Base-by-base conservation (phyloP, 495 filamentous ascomycete genomes). In the Podospora bellae-mahoneyi region DNA sequence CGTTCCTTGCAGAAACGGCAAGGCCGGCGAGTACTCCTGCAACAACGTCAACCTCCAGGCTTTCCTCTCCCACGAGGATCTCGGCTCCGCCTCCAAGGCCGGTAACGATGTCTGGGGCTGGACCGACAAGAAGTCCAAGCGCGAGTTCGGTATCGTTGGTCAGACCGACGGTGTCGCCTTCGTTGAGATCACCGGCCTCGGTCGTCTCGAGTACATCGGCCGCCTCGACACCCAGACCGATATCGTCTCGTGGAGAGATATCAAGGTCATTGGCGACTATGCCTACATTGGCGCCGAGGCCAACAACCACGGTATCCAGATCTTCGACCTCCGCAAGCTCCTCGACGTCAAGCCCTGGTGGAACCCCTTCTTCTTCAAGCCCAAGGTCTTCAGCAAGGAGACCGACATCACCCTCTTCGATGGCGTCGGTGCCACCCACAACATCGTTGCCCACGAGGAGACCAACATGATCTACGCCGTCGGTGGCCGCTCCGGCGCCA, bases 11-110 rank as follows among this genome's bases (percentile, higher is more conserved):
- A 72, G 68, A 13, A 78, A 87, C 66, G 85, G 85, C 5, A 72
- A 75, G 28, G 68, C 72, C 20, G 78, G 78, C 39, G 75, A 84
- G 73, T 87, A 84, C 77, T 74, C 76, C 55, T 87, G 85, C 76
- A 83, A 77, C 64, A 83, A 83, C 72, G 75, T 87, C 39, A 83
- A 88, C 70, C 75, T 87, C 34, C 81, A 82, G 70, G 79, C 81
- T 71, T 87, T 87, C 74, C 68, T 81, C 56, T 77, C 72, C 48
- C 85, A 87, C 72, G 77, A 75, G 1, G 79, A 80, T 63, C 75
- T 87, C 19, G 84, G 83, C 26, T 83, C 79, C 57, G 72, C 68
- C 62, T 68, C 66, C 62, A 75, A 72, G 63, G 75, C 76, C 68
- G 79, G 79, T 60, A 74, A 78, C 66, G 78, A 77, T 44, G 76